phyloP scores from a whole-genome alignment of 2,329 filamentous ascomycete species.

The Ceratocystis eucalypticola region DNA sequence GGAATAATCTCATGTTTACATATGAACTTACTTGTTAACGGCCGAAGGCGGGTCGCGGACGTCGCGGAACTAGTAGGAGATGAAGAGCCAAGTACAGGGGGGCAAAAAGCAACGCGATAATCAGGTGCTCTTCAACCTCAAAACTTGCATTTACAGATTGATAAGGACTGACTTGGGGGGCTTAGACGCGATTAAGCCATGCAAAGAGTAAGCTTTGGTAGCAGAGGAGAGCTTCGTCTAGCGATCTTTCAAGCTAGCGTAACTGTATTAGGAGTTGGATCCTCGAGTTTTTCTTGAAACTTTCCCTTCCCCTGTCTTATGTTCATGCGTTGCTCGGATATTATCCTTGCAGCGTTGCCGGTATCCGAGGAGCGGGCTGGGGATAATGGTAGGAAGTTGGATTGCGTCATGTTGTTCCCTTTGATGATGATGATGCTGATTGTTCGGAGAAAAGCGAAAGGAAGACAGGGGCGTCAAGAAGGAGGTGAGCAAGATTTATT shows the following conservation, averaged over 20 bases:
- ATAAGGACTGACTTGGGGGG: not conserved
- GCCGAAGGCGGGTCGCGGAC: not conserved
- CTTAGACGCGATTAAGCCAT: too few species aligned
- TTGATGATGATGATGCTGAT: not conserved
- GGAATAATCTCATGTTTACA: not conserved
- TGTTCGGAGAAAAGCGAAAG: not conserved
- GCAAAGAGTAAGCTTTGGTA: too few species aligned
- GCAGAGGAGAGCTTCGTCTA: not conserved
- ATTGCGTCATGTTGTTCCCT: conserved; percentile 13
- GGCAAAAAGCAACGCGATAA: too few species aligned
- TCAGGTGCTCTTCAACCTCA: not conserved
- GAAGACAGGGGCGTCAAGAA: not conserved
- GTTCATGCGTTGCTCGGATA: conserved; percentile 10
- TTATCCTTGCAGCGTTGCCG: conserved; percentile 14
- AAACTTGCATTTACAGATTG: not conserved
- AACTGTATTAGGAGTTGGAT: not conserved
- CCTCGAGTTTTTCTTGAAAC: not conserved
- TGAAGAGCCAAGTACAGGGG: not conserved
- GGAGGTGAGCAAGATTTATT: not conserved
- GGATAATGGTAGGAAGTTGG: not conserved
- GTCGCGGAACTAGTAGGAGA: not conserved
- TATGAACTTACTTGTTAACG: not conserved
- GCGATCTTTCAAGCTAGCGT: not conserved
- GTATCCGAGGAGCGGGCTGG: conserved; percentile 9
- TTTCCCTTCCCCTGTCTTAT: not conserved